These are phyloP conservation scores for Paecilomyces fulvus DNA, from an alignment of 2,329 filamentous ascomycete genomes.

Conservation along the genomic window DNA sequence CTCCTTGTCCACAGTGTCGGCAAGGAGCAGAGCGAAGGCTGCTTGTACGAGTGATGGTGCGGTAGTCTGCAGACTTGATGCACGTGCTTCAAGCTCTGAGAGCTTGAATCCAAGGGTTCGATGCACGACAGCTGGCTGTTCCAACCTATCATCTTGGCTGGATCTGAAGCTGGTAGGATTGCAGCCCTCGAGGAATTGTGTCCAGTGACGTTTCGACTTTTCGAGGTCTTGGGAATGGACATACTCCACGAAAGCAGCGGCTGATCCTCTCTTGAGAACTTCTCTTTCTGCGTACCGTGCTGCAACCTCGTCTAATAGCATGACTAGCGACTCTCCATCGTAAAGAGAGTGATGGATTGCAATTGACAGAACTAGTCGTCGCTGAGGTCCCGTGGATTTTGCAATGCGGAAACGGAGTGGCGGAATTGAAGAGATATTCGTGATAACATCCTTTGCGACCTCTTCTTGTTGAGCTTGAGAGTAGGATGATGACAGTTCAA, in stretches of 20 bases:
- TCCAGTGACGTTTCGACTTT: conserved; percentile 21
- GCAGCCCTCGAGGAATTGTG: conserved; percentile 12
- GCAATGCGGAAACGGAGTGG: conserved; percentile 21
- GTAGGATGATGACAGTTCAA: conserved; percentile 8
- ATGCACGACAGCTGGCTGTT: conserved; percentile 6
- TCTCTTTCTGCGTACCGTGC: conserved; percentile 13
- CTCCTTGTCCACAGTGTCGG: conserved; percentile 15
- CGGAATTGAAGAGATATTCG: conserved; percentile 14
- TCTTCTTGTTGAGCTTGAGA: conserved; percentile 6
- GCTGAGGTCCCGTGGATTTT: conserved; percentile 5
- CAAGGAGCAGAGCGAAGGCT: conserved; percentile 25
- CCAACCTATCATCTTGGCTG: conserved; percentile 1
- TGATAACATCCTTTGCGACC: conserved; percentile 17
- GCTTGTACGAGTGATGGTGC: conserved; percentile 24
- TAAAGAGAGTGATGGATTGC: conserved; percentile 32
- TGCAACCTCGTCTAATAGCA: conserved; percentile 26
- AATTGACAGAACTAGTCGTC: conserved; percentile 17
- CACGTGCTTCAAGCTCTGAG: conserved; percentile 16
- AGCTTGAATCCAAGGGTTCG: conserved; percentile 12
- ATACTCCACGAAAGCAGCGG: conserved; percentile 19
- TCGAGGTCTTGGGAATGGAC: conserved; percentile 16
- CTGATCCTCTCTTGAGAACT: conserved; percentile 10
- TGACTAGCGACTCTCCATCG: conserved; percentile 24
- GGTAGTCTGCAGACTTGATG: conserved; percentile 20
- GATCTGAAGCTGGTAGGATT: conserved; percentile 13